A percentile compares a stretch with the other conserved stretches of the same genome.
These are phyloP conservation scores for Pascua sp. DNA, from an alignment of 1,284 basidiomycete species.

Conservation along the genomic window DNA sequence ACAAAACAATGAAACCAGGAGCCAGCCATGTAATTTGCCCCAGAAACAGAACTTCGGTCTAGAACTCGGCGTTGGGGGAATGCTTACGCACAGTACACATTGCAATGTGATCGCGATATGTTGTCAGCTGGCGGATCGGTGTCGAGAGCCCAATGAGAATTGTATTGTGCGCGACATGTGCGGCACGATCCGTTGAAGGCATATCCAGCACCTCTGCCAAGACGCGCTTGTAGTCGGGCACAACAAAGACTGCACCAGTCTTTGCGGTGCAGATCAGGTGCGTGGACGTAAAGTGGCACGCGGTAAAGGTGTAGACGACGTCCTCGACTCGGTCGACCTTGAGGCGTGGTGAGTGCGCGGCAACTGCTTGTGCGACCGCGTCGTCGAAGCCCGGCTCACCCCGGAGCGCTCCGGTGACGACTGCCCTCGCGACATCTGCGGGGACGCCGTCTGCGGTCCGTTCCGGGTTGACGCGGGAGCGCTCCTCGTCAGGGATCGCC, in stretches of 20 bases:
- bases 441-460: slow-evolving; percentile 2
- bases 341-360: slow-evolving; percentile 4
- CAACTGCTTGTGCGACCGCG: slow-evolving; percentile 6
- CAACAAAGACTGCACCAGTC: slow-evolving; percentile 24
- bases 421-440: slow-evolving; percentile 8
- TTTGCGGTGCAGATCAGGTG: slow-evolving; percentile 32
- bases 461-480: neutral
- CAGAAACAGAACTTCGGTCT: too few relatives aligned
- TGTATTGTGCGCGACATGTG: slow-evolving; percentile 15
- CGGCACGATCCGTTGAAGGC: slow-evolving; percentile 6
- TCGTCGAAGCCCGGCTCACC: slow-evolving; percentile 4
- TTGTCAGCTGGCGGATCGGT: slow-evolving; percentile 23
- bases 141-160: slow-evolving; percentile 22
- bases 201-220: slow-evolving; percentile 9
- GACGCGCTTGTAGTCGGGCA: slow-evolving; percentile 29
- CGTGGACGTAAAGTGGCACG: slow-evolving; percentile 32
- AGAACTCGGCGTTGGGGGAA: neutral
- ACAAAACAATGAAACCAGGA: too few relatives aligned
- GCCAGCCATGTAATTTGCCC: too few relatives aligned
- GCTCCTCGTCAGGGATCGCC: slow-evolving; percentile 11
- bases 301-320: slow-evolving; percentile 21
- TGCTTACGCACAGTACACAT: slow-evolving; percentile 22
- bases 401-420: neutral
- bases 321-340: slow-evolving; percentile 5
- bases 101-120: slow-evolving; percentile 28